These are phyloP conservation scores for Musa acuminata DNA, from an alignment of 176 grass and related monocot genomes.

Conservation along the genomic window DNA sequence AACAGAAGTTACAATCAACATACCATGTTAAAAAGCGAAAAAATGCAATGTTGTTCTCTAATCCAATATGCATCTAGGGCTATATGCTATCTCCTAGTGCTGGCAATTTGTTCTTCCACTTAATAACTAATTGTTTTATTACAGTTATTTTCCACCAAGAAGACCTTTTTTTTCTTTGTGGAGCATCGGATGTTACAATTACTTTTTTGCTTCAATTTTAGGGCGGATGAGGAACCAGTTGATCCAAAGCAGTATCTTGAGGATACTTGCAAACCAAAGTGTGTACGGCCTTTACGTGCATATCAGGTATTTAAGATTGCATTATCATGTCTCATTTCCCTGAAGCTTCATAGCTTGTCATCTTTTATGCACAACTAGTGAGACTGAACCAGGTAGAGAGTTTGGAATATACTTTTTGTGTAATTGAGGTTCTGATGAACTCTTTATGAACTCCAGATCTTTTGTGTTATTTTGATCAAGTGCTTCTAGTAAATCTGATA, in stretches of 20 bases:
- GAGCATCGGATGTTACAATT: neutral
- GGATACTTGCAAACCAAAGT: slow-evolving; percentile 59
- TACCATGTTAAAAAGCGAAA: no score
- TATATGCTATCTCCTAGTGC: no score
- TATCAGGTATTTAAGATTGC: slow-evolving; percentile 29
- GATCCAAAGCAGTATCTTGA: slow-evolving; percentile 58
- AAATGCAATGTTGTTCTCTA: no score
- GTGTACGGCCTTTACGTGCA: slow-evolving; percentile 45
- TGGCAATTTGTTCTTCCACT: no score
- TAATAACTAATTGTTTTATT: neutral
- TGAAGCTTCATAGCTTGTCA: neutral
- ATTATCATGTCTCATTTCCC: neutral
- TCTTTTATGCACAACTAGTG: neutral
- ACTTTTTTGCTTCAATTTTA: slow-evolving; percentile 16
- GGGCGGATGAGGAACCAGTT: slow-evolving; percentile 49
- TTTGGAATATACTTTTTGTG: neutral
- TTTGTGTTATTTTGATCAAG: no score
- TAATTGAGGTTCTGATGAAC: no score
- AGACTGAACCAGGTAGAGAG: neutral
- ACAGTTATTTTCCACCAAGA: neutral
- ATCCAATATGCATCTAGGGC: no score
- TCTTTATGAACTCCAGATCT: no score
- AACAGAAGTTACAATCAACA: no score
- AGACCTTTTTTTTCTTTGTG: neutral
- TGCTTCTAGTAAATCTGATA: no score